Conservation (phyloP, 768 basidiomycete species). For the Rhodosporidiobolus sp. region DNA sequence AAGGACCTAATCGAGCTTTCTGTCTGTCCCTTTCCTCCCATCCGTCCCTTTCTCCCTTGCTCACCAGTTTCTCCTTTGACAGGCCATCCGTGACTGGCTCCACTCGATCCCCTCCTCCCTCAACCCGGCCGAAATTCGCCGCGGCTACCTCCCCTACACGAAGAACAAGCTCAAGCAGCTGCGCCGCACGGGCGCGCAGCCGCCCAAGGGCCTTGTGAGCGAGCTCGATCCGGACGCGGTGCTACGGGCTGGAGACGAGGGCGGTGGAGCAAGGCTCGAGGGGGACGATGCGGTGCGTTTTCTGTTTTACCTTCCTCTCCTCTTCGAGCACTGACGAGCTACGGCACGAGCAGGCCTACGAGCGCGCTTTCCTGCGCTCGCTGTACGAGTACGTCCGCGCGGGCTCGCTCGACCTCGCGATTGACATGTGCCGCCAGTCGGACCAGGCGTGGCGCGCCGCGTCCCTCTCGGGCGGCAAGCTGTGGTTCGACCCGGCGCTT, state of each 20-base stretch:
- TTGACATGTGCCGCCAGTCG: slow-evolving; percentile 73
- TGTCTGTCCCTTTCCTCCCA: slow-evolving; percentile 47
- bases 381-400: slow-evolving; percentile 78
- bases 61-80: neutral
- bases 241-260: slow-evolving; percentile 57
- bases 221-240: slow-evolving; percentile 80
- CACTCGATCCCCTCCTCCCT: slow-evolving; percentile 57
- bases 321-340: neutral
- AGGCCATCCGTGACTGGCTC: slow-evolving; percentile 74
- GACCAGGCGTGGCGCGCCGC: slow-evolving; percentile 92
- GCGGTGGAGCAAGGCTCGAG: slow-evolving; percentile 53
- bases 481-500: slow-evolving; percentile 73
- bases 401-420: slow-evolving; percentile 78
- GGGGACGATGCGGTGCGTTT: slow-evolving; percentile 71
- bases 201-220: slow-evolving; percentile 52
- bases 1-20: slow-evolving; percentile 70
- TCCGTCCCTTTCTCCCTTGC: neutral
- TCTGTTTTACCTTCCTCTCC: slow-evolving; percentile 49
- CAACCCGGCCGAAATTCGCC: slow-evolving; percentile 64
- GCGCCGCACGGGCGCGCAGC: slow-evolving; percentile 57
- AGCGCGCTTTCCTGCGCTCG: slow-evolving; percentile 70
- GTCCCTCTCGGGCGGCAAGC: slow-evolving; percentile 72
- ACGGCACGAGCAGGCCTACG: slow-evolving; percentile 61
- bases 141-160: slow-evolving; percentile 81
- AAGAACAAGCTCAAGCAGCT: slow-evolving; percentile 65